phyloP scores from a whole-genome alignment of 139 green algal species.

The Coccomyxa sp. region DNA sequence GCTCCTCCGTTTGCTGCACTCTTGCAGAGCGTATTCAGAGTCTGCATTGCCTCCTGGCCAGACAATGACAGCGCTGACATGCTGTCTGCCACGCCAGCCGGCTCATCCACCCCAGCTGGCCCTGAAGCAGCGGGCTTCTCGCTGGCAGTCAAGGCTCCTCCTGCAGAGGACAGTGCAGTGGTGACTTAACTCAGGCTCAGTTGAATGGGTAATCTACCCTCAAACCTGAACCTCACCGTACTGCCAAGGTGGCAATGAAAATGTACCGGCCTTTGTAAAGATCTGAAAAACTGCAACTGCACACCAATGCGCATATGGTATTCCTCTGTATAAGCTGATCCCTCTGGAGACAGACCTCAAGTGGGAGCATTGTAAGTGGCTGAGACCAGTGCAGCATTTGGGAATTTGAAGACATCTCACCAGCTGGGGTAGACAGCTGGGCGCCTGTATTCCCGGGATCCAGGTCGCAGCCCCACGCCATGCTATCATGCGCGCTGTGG shows the following conservation, averaged over 20 bases:
- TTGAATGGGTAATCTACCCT: not conserved
- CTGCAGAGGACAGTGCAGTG: not conserved
- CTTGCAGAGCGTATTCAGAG: too few relatives aligned
- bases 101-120: too few relatives aligned
- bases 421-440: not conserved
- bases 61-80: too few relatives aligned
- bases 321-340: too few relatives aligned
- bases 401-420: too few relatives aligned
- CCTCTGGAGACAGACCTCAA: not conserved
- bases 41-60: too few relatives aligned
- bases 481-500: not conserved
- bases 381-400: not conserved
- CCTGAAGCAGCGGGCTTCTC: not conserved
- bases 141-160: too few relatives aligned
- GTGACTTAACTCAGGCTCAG: not conserved
- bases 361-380: not conserved
- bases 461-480: not conserved
- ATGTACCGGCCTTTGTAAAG: not conserved
- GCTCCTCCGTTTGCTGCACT: too few relatives aligned
- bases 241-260: not conserved
- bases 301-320: too few relatives aligned
- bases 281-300: not conserved
- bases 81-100: too few relatives aligned
- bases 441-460: not conserved
- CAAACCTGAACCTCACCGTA: not conserved